Evolutionary conservation across 371 early-diverging fungal genomes (phyloP).

Genomic region (Lichtheimia ornata): DNA sequence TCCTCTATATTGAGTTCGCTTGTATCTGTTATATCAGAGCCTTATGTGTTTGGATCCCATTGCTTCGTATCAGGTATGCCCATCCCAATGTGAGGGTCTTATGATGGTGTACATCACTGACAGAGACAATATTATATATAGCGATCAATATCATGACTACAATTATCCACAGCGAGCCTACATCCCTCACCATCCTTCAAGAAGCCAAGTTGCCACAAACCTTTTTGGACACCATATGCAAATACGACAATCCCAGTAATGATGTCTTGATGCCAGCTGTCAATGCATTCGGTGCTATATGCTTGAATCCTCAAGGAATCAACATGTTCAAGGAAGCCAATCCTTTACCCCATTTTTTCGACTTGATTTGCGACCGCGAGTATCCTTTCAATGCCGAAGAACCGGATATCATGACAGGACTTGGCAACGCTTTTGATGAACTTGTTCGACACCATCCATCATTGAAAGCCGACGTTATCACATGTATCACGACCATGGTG

Average conservation of each 20-base stretch:
- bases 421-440: conserved; percentile 93
- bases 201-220: conserved; percentile 86
- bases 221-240: conserved; percentile 72
- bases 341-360: conserved; percentile 76
- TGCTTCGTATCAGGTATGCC: conserved; percentile 68
- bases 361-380: conserved; percentile 74
- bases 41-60: conserved; percentile 73
- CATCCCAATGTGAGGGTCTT: neutral
- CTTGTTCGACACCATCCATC: conserved; percentile 94
- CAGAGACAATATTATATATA: conserved; percentile 9
- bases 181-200: conserved; percentile 88
- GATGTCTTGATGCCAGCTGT: conserved; percentile 80
- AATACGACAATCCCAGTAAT: conserved; percentile 72
- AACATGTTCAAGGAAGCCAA: conserved; percentile 76
- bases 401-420: conserved; percentile 75
- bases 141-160: conserved; percentile 92
- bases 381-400: conserved; percentile 79
- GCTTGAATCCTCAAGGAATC: conserved; percentile 85
- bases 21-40: conserved; percentile 68
- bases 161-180: conserved; percentile 97
- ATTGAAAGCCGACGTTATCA: conserved; percentile 70
- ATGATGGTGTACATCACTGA: neutral
- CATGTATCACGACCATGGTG: conserved; percentile 70
- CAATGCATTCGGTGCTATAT: conserved; percentile 94
- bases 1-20: conserved; percentile 80